Evolutionary conservation across 2,329 filamentous ascomycete species (phyloP).

Genomic region (Colletotrichum falcatum): DNA sequence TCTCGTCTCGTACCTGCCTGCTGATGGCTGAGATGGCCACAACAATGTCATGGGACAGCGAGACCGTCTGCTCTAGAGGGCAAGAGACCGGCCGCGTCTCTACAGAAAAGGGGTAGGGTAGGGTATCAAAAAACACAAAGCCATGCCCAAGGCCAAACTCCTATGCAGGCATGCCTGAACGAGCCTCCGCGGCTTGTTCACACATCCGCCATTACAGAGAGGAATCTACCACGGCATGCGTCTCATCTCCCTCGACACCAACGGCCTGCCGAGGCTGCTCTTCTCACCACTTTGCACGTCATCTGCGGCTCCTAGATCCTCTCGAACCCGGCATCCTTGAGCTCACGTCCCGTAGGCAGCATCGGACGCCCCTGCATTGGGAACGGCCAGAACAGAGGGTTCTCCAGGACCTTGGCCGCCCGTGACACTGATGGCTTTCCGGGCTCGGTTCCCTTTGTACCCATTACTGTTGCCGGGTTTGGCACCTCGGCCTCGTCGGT

Average conservation of each 20-base stretch:
- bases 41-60: slow-evolving; percentile 2
- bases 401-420: slow-evolving; percentile 57
- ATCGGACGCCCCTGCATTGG: slow-evolving; percentile 70
- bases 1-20: background rate
- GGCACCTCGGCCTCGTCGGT: slow-evolving; percentile 27
- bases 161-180: slow-evolving; percentile 15
- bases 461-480: slow-evolving; percentile 19
- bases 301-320: slow-evolving; percentile 46
- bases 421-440: slow-evolving; percentile 39
- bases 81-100: slow-evolving; percentile 13
- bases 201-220: slow-evolving; percentile 4
- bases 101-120: slow-evolving; percentile 21
- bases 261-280: background rate
- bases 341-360: slow-evolving; percentile 58
- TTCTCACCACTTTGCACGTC: background rate
- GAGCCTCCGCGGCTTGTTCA: background rate
- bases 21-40: background rate
- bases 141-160: slow-evolving; percentile 35
- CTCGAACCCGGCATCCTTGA: slow-evolving; percentile 66
- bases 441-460: slow-evolving; percentile 22
- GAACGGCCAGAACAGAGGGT: slow-evolving; percentile 71
- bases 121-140: slow-evolving; percentile 39
- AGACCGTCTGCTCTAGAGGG: background rate
- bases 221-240: background rate
- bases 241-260: background rate